A percentile compares a stretch with the other conserved stretches of the same genome.
These are phyloP conservation scores for Collybia sp. DNA, from an alignment of 768 basidiomycete genomes.

Conservation along the genomic window DNA sequence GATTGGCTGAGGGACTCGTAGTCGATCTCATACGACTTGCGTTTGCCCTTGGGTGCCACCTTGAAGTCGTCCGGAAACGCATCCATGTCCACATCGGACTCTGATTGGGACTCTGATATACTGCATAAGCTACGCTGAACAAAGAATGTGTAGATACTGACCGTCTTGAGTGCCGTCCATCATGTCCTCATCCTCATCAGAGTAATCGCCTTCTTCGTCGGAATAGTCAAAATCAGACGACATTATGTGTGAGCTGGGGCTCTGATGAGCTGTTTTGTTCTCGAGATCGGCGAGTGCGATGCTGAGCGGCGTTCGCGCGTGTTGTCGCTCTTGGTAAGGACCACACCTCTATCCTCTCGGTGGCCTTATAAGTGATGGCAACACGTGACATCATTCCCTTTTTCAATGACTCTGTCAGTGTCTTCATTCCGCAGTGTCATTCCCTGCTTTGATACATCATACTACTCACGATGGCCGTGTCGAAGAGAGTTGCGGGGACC, in stretches of 20 bases:
- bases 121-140: slow-evolving; percentile 4
- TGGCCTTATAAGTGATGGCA: no score
- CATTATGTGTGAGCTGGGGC: slow-evolving; percentile 19
- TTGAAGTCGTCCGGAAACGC: slow-evolving; percentile 61
- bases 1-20: slow-evolving; percentile 69
- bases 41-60: slow-evolving; percentile 46
- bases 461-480: no score
- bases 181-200: slow-evolving; percentile 72
- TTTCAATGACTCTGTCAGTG: no score
- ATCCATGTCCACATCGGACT: slow-evolving; percentile 71
- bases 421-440: no score
- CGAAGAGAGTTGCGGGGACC: no score
- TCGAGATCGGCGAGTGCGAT: slow-evolving; percentile 19
- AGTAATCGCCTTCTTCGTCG: slow-evolving; percentile 62
- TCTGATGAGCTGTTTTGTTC: slow-evolving; percentile 4
- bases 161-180: slow-evolving; percentile 56
- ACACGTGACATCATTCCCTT: no score
- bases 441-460: no score
- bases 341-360: no score
- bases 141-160: slow-evolving; percentile 18
- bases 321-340: neutral
- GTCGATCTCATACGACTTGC: slow-evolving; percentile 82
- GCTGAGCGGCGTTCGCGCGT: slow-evolving; percentile 1
- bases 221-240: slow-evolving; percentile 68
- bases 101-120: slow-evolving; percentile 19